A percentile compares a stretch with the other conserved stretches of the same genome.
phyloP scores from a whole-genome alignment of 1,284 basidiomycete species.

The Trametes pubescens region DNA sequence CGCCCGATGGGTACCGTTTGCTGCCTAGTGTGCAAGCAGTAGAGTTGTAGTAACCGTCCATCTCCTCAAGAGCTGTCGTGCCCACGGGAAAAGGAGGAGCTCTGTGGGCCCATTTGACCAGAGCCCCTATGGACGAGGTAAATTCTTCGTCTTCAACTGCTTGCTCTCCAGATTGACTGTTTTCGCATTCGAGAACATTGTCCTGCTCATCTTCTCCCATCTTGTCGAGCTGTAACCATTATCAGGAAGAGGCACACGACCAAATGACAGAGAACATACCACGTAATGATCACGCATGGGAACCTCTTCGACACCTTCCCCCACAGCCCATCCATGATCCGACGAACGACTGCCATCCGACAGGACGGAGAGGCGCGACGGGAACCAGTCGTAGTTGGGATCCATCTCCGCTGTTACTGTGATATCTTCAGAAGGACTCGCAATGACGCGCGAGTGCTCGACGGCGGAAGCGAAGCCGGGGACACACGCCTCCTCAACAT shows the following conservation, averaged over 20 bases:
- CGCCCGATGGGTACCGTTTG: too few relatives aligned
- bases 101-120: slow-evolving; percentile 3
- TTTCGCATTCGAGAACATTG: too few relatives aligned
- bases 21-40: too few relatives aligned
- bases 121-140: background rate
- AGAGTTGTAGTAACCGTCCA: background rate
- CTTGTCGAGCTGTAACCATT: background rate
- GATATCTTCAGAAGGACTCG: slow-evolving; percentile 11
- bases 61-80: background rate
- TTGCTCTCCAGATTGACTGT: background rate
- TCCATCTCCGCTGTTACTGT: background rate
- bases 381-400: background rate
- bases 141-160: background rate
- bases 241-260: too few relatives aligned
- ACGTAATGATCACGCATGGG: background rate
- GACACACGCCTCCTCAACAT: slow-evolving; percentile 6
- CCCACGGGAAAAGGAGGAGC: background rate
- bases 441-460: background rate
- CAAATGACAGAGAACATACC: too few relatives aligned
- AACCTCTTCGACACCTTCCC: background rate
- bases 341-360: too few relatives aligned
- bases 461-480: background rate
- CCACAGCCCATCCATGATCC: background rate
- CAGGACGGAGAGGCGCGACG: background rate
- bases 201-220: background rate